Evolutionary conservation across 1,284 basidiomycete species (phyloP), one percentile per base, ranked within the genome.

Genomic region (Fereydounia khargensis): DNA sequence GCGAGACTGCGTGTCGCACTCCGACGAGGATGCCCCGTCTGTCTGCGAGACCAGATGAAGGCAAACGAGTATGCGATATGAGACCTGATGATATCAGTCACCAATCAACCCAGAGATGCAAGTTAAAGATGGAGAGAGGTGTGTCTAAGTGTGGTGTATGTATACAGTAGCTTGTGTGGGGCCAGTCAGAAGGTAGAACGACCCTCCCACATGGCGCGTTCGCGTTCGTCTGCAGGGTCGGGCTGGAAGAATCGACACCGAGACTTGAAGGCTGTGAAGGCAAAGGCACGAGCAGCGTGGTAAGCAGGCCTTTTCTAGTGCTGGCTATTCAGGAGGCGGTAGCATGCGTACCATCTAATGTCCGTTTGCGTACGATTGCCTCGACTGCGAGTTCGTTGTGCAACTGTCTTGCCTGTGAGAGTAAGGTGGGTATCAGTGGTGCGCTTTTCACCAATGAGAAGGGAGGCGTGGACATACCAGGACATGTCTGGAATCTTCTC

Each of bases 321-420:
- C n/a, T n/a, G n/a, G n/a, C n/a, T n/a, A n/a, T n/a, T n/a, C n/a
- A n/a, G n/a, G n/a, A n/a, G n/a, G n/a, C n/a, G n/a, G n/a, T n/a
- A n/a, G n/a, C n/a, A 11, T 8, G 28, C 54, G 17, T 42, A 59
- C 55, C 67, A 3, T 69, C 69, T 6, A 71, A 41, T 9, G 67
- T 68, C 8, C 69, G 39, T 0, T 57, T 54, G 4, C 69, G 42
- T 24, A 71, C 63, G 39, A 71, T 71, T 13, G 44, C 45, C 27
- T 73, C 70, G 10, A 73, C 38, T 11, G 44, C 45, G n/a, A 73
- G 42, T 39, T 73, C 70, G 46, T 73, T 73, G 27, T 58, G 64
- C 28, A 73, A 19, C 35, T 73, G 70, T 3, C 68, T 30, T 16
- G 28, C 17, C 28, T 30, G 28, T 30, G 8, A 14, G 24, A 7